Base-by-base conservation (phyloP, 2,329 filamentous ascomycete genomes). In the Cladosporium cucumerinum region DNA sequence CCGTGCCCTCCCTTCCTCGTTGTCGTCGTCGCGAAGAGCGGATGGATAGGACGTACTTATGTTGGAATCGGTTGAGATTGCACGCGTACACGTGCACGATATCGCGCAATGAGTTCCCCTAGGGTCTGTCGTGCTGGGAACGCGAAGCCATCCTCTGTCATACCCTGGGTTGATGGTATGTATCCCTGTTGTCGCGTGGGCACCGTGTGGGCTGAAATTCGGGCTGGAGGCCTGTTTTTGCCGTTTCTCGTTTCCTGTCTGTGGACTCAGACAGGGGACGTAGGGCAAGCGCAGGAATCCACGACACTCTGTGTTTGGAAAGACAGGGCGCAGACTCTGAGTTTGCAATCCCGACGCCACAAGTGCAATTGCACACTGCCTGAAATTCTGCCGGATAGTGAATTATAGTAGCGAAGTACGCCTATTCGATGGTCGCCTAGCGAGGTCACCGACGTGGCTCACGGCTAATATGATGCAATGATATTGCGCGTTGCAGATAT, bases 171-270 rank as follows among this genome's bases (percentile, higher is more conserved):
- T 49, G 60, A n/a, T 36, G 16, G 14, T n/a, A 62, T 54, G 14
- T n/a, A 62, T 54, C 60, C 60, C 54, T 62, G 60, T 46, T 46
- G 60, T 62, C 60, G 60, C 60, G 60, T 62, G 60, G 60, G 18
- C 23, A 36, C 60, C 36, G 60, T 62, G 60, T 55, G 49, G 32
- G 21, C 46, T 61, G n/a, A 30, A n/a, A n/a, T 26, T 14, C 14
- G 52, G 16, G 25, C 57, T 30, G 32, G 26, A 59, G 39, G 36
- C 30, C 36, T 30, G 39, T 18, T 32, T 21, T 39, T 14, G 23
- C 55, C 32, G 55, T 57, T 58, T 30, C 55, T 46, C 55, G 55
- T 46, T 58, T 26, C 26, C 34, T 25, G 46, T 23, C 36, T 16
- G 58, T 32, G 58, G 55, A 6, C 46, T 51, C 23, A 52, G 46